phyloP scores from a whole-genome alignment of 148 eudicot species.

The Rhododendron griersonianum region DNA sequence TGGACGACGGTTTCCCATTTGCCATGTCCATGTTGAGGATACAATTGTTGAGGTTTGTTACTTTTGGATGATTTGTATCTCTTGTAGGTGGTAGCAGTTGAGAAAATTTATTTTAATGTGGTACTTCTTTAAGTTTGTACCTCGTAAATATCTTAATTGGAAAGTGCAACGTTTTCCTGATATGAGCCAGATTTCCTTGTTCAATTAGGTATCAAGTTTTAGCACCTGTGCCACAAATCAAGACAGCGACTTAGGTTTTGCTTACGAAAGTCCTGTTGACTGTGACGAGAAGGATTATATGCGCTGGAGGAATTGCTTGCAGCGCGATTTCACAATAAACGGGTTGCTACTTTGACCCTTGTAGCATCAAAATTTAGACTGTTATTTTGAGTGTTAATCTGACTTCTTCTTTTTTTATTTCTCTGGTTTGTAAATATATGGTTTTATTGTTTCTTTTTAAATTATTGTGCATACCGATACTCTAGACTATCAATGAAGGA shows the following conservation, averaged over 20 bases:
- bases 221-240: conserved; percentile 39
- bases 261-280: conserved; percentile 28
- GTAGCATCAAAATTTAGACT: conserved; percentile 21
- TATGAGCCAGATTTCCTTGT: conserved; percentile 7
- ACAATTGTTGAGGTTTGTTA: conserved; percentile 54
- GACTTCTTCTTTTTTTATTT: not conserved
- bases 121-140: not conserved
- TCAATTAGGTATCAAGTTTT: conserved; percentile 82
- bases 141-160: not conserved
- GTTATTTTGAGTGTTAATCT: conserved; percentile 6
- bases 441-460: not conserved
- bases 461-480: no score
- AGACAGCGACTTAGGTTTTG: conserved; percentile 20
- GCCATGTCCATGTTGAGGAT: conserved; percentile 63
- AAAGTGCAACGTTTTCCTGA: not conserved
- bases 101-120: not conserved
- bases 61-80: not conserved
- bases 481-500: no score
- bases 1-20: conserved; percentile 78
- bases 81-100: not conserved
- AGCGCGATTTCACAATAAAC: conserved; percentile 87
- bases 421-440: not conserved
- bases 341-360: conserved; percentile 59
- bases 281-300: conserved; percentile 57
- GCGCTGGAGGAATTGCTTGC: conserved; percentile 85